Percentiles rank a stretch among this genome's conserved stretches.
Conservation (phyloP, 768 basidiomycete genomes). For the Kwoniella newhampshirensis region DNA sequence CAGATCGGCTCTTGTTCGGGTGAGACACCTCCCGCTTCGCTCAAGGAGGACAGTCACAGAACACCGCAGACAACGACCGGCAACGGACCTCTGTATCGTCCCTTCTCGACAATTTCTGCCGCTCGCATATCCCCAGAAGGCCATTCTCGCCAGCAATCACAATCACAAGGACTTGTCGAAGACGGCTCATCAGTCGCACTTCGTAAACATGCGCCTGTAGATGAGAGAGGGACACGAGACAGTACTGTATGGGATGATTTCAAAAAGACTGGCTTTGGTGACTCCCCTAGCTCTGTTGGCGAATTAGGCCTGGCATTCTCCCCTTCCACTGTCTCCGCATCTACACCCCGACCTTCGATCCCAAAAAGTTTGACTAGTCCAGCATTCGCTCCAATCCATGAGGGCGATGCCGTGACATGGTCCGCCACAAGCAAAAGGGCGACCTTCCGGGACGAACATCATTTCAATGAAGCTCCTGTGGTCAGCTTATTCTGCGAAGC, state of each 20-base stretch:
- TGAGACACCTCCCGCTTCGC: background rate
- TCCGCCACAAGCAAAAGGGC: background rate
- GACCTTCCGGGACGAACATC: slow-evolving; percentile 1
- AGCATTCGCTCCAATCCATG: background rate
- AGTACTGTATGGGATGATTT: slow-evolving; percentile 34
- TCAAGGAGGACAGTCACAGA: background rate
- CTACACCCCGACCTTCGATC: background rate
- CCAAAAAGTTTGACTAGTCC: background rate
- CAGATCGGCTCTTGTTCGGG: background rate
- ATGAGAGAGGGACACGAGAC: background rate
- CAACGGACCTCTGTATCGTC: slow-evolving; percentile 12
- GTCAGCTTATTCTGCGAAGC: slow-evolving; percentile 14
- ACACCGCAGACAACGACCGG: background rate
- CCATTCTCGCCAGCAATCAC: slow-evolving; percentile 6
- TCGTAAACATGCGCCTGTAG: slow-evolving; percentile 4
- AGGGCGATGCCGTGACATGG: background rate
- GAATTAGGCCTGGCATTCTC: slow-evolving; percentile 12
- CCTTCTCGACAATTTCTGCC: slow-evolving; percentile 4
- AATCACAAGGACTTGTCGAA: background rate
- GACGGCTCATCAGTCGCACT: slow-evolving; percentile 5
- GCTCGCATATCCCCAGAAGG: background rate
- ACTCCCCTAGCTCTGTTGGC: slow-evolving; percentile 12
- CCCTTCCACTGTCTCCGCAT: background rate
- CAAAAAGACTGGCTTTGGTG: slow-evolving; percentile 28
- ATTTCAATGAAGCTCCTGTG: background rate